Evolutionary conservation across 768 basidiomycete species (phyloP).

Genomic region (Gloeopeniophorella convolvens): DNA sequence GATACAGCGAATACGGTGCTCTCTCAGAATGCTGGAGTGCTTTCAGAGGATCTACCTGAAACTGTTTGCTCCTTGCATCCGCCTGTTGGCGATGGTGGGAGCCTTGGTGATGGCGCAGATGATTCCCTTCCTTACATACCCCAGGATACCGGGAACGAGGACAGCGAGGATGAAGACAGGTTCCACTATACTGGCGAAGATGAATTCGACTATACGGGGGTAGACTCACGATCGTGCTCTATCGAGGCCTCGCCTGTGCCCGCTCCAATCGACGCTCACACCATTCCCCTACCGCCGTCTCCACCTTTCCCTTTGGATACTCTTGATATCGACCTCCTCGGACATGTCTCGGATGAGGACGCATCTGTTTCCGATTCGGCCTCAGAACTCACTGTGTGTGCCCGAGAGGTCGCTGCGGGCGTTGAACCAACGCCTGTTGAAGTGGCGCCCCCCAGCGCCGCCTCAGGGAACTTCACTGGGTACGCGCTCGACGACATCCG

Average conservation of each 20-base stretch:
- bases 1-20: no score
- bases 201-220: conserved; percentile 7
- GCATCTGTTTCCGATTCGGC: no score
- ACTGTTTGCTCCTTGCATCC: neutral
- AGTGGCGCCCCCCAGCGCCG: no score
- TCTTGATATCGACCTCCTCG: no score
- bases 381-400: no score
- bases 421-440: no score
- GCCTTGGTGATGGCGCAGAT: neutral
- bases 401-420: no score
- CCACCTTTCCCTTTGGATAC: no score
- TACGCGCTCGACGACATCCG: conserved; percentile 10
- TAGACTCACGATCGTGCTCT: neutral
- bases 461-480: neutral
- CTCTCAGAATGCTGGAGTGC: no score
- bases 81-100: neutral
- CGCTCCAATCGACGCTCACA: neutral
- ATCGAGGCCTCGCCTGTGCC: neutral
- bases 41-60: no score
- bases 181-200: conserved; percentile 9
- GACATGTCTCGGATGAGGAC: no score
- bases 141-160: neutral
- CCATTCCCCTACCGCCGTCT: neutral
- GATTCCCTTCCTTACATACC: neutral
- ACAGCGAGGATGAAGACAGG: neutral